Evolutionary conservation across 164 flowering plant genomes (phyloP).

Genomic region (Liriodendron chinense): DNA sequence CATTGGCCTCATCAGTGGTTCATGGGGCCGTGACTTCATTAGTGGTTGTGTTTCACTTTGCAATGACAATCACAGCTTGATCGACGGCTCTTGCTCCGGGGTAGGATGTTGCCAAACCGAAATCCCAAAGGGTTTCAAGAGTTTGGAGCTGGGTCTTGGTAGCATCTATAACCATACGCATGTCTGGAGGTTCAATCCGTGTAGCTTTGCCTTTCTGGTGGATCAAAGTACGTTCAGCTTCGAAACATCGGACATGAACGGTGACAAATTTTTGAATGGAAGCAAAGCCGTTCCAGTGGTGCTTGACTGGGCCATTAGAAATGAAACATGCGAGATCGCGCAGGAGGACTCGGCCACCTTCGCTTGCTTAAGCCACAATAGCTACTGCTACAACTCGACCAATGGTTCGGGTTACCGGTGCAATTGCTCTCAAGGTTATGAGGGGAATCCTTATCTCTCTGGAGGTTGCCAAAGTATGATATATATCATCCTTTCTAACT

Average conservation of each 20-base stretch:
- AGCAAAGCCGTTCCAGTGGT: neutral
- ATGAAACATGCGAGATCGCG: conserved; percentile 10
- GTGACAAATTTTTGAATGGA: neutral
- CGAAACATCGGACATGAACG: neutral
- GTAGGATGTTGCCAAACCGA: neutral
- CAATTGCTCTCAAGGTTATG: conserved; percentile 8
- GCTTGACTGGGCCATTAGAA: conserved; percentile 12
- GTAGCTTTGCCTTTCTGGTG: conserved; percentile 14
- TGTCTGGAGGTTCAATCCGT: conserved; percentile 7
- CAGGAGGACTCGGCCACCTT: neutral
- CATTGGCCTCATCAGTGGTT: neutral
- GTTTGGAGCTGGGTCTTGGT: neutral
- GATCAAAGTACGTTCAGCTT: neutral
- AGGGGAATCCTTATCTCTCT: conserved; percentile 22
- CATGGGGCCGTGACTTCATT: neutral
- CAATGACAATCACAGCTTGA: neutral
- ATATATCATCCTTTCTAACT: too few species aligned
- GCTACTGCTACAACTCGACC: neutral
- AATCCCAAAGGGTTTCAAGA: conserved; percentile 5
- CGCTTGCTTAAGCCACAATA: conserved; percentile 6
- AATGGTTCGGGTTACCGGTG: conserved; percentile 17
- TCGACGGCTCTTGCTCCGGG: neutral
- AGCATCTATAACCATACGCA: neutral
- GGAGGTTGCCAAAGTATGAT: conserved; percentile 22
- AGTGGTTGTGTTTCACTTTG: neutral